Evolutionary conservation across 345 rosid species (phyloP), one percentile per base, ranked within the genome.

Genomic region (Murraya paniculata): DNA sequence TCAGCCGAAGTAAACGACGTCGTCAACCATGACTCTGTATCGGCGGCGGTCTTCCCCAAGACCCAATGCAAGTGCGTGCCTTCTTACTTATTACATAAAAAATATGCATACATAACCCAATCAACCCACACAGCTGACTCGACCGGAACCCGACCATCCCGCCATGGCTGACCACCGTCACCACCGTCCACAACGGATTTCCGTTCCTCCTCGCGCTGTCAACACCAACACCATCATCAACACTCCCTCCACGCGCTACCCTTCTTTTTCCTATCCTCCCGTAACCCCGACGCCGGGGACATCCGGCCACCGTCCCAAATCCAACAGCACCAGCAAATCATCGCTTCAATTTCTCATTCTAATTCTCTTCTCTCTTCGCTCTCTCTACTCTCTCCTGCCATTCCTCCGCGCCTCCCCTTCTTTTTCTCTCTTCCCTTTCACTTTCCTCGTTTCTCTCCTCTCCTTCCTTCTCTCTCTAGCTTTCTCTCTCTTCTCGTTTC

Each of bases 221-320:
- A 16, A 58, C 58, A 50, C 82, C 39, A 24, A 33, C 59, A 64
- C 56, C 77, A n/a, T 67, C 39, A 31, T 62, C 33, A 31, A 70
- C 67, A 36, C 81, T 6, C 64, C 82, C 62, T 36, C 73, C 57
- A 25, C 66, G 65, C 69, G 36, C 78, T 88, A 91, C 70, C 91
- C 89, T 10, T 28, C 71, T 19, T 87, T 82, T 81, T 83, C 86
- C 1, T 84, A 77, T 55, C 77, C 87, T 55, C 58, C 82, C 19
- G 50, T 86, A 39, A 84, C 94, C 50, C 99, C 98, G 16, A 88
- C 91, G 10, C 83, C 97, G 22, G 92, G 96, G 0, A 91, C 96
- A 16, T 91, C 87, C 64, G 88, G 90, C 22, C 88, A 76, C 74
- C 78, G 81, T 73, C 57, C 81, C 69, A 78, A 64, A 80, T 79